Conservation (phyloP, 163 green algal genomes). For the Scenedesmus sp. region DNA sequence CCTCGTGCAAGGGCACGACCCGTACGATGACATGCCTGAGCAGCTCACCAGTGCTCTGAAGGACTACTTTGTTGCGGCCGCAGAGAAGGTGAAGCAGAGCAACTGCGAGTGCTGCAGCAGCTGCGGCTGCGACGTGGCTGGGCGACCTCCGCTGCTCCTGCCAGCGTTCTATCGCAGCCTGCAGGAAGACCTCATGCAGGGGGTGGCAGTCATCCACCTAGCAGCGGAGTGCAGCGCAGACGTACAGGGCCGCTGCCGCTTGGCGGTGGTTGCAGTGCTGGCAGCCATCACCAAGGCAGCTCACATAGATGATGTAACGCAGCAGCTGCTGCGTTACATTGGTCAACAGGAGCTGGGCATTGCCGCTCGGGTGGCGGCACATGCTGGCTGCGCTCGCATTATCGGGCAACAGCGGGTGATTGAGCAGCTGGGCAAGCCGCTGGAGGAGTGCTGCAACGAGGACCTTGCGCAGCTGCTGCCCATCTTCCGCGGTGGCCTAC, state of each 20-base stretch:
- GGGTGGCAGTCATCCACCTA: not conserved
- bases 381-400: not conserved
- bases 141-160: not conserved
- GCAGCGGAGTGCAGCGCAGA: too few relatives aligned
- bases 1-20: not conserved
- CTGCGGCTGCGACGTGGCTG: not conserved
- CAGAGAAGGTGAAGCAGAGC: not conserved
- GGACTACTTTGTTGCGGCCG: not conserved
- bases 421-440: not conserved
- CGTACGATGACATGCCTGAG: not conserved
- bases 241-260: not conserved
- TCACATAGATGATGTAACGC: not conserved
- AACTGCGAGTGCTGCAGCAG: too few relatives aligned
- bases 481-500: not conserved
- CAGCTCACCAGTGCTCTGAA: not conserved
- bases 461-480: not conserved
- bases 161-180: not conserved
- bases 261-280: not conserved
- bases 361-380: not conserved
- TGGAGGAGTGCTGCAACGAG: not conserved
- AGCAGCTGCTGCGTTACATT: not conserved
- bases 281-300: not conserved
- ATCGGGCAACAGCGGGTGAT: not conserved
- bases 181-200: not conserved
- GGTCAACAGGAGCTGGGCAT: not conserved